phyloP scores from a whole-genome alignment of 2,329 filamentous ascomycete species.

The Botrytis byssoidea region DNA sequence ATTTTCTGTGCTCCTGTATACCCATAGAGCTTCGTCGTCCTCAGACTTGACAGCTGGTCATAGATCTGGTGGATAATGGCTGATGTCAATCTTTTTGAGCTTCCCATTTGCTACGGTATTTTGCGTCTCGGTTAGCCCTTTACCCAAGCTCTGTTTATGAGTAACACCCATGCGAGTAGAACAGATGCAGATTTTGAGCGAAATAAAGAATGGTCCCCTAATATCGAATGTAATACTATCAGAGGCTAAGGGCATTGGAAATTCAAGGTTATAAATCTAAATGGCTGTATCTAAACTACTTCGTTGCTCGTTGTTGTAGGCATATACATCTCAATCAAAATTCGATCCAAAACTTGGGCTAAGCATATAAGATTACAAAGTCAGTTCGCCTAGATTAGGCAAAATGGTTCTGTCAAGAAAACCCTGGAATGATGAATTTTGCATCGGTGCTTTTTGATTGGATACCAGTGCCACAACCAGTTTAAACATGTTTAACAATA shows the following conservation, averaged over 20 bases:
- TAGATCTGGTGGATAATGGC: not conserved
- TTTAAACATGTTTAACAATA: not conserved
- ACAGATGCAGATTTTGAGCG: not conserved
- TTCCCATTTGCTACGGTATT: no score
- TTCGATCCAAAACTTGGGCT: not conserved
- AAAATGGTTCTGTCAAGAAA: not conserved
- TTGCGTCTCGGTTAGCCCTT: not conserved
- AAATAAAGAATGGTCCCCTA: not conserved
- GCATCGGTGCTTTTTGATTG: not conserved
- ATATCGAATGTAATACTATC: not conserved
- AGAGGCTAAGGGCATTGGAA: not conserved
- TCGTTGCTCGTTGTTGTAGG: fast-evolving
- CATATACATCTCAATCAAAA: not conserved
- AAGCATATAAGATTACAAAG: not conserved
- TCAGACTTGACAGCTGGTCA: not conserved
- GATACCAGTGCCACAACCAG: not conserved
- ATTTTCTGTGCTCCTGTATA: not conserved
- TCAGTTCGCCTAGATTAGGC: not conserved
- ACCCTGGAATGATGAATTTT: not conserved
- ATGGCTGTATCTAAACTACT: not conserved
- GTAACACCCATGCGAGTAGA: not conserved
- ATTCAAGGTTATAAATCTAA: not conserved
- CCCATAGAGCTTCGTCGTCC: fast-evolving
- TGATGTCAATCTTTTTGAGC: not conserved
- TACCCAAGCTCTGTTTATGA: not conserved